These are phyloP conservation scores for Lactarius trivialis DNA, from an alignment of 768 basidiomycete genomes.

Conservation along the genomic window DNA sequence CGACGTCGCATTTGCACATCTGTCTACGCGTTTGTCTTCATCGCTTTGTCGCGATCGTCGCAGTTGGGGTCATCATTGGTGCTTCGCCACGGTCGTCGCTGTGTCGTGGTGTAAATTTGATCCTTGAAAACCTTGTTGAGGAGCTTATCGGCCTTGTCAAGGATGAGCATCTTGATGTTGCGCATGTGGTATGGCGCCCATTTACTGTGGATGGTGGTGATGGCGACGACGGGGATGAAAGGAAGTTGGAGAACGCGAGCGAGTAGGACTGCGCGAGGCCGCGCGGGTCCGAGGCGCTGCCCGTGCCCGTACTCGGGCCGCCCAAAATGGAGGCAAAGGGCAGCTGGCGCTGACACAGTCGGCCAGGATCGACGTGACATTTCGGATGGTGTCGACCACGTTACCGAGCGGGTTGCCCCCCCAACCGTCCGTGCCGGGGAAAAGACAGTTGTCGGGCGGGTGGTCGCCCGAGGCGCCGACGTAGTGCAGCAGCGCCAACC, in stretches of 20 bases:
- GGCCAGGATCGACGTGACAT: constrained; percentile 60
- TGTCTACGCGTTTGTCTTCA: too few relatives aligned
- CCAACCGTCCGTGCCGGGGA: constrained; percentile 76
- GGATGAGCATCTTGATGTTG: too few relatives aligned
- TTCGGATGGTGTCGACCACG: constrained; percentile 71
- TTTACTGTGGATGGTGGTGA: too few relatives aligned
- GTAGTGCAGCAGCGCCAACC: constrained; percentile 73
- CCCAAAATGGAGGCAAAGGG: constrained; percentile 14
- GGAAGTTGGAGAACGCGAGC: constrained; percentile 6
- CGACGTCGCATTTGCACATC: too few relatives aligned
- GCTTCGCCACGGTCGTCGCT: too few relatives aligned
- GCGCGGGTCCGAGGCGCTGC: constrained; percentile 19
- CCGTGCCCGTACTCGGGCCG: background rate
- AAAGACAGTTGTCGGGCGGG: constrained; percentile 68
- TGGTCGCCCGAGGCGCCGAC: constrained; percentile 68
- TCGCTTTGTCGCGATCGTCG: too few relatives aligned
- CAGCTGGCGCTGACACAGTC: constrained; percentile 37
- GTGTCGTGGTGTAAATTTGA: too few relatives aligned
- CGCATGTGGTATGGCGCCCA: too few relatives aligned
- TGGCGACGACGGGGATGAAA: too few relatives aligned
- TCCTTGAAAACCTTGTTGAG: too few relatives aligned
- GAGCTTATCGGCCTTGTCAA: too few relatives aligned
- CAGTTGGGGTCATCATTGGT: too few relatives aligned
- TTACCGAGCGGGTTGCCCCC: constrained; percentile 51
- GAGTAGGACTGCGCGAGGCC: constrained; percentile 21